Conservation (phyloP, 169 alveolate genomes). For the Hepatocystis sp. region DNA sequence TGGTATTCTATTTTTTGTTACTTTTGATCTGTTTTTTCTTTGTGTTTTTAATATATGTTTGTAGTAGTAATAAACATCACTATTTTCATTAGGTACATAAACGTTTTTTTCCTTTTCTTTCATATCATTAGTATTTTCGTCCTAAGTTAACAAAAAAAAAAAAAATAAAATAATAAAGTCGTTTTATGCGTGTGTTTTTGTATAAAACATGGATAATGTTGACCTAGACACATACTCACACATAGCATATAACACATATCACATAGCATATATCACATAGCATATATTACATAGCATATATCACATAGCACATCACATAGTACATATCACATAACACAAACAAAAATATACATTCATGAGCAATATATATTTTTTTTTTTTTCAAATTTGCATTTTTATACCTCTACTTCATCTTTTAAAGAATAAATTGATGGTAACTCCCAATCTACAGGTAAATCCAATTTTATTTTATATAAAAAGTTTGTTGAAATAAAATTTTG, state of each 20-base stretch:
- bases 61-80: constrained; percentile 66
- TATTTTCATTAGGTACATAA: constrained; percentile 55
- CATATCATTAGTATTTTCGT: constrained; percentile 15
- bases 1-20: constrained; percentile 68
- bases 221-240: not conserved
- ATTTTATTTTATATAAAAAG: constrained; percentile 39
- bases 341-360: too few species aligned
- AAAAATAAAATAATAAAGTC: not conserved
- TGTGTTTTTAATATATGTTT: constrained; percentile 52
- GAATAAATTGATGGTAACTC: constrained; percentile 47
- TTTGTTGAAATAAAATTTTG: constrained; percentile 38
- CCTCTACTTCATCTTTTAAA: constrained; percentile 46
- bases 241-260: not conserved
- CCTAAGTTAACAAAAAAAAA: constrained; percentile 1
- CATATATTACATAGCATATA: too few species aligned
- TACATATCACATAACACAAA: too few species aligned
- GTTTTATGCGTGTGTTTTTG: too few species aligned
- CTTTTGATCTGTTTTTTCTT: constrained; percentile 40
- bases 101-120: constrained; percentile 38
- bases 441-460: constrained; percentile 47
- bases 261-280: too few species aligned
- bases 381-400: not conserved
- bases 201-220: too few species aligned
- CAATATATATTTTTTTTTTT: too few species aligned
- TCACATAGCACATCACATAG: too few species aligned